Conservation (phyloP, 257 asterid genomes). For the Capsicum baccatum region DNA sequence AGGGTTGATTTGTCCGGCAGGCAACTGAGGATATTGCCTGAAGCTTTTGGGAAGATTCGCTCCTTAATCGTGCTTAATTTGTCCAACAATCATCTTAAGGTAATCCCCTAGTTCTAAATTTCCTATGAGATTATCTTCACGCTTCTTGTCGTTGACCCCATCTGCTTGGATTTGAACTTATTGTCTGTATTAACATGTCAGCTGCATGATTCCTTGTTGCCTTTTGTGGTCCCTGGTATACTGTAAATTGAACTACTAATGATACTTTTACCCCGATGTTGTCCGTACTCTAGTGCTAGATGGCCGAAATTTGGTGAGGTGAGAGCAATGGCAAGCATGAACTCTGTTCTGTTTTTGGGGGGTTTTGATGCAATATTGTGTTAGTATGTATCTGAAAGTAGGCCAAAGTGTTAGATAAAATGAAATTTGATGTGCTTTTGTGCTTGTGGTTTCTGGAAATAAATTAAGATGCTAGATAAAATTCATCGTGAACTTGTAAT, state of each 20-base stretch:
- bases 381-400: background rate
- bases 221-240: background rate
- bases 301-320: background rate
- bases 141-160: background rate
- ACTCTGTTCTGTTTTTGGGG: background rate
- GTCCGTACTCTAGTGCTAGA: background rate
- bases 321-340: background rate
- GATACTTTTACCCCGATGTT: background rate
- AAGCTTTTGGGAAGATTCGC: conserved; percentile 69
- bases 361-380: background rate
- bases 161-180: background rate
- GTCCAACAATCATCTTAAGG: conserved; percentile 82
- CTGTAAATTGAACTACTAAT: background rate
- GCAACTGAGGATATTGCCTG: conserved; percentile 71
- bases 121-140: background rate
- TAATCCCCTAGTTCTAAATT: conserved; percentile 36
- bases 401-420: background rate
- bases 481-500: background rate
- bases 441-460: background rate
- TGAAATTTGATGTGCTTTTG: background rate
- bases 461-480: background rate
- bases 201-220: conserved; percentile 13
- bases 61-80: conserved; percentile 67
- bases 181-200: background rate
- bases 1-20: conserved; percentile 65